Evolutionary conservation across 2,329 filamentous ascomycete genomes (phyloP).

Genomic region (Pseudogymnoascus sp.): DNA sequence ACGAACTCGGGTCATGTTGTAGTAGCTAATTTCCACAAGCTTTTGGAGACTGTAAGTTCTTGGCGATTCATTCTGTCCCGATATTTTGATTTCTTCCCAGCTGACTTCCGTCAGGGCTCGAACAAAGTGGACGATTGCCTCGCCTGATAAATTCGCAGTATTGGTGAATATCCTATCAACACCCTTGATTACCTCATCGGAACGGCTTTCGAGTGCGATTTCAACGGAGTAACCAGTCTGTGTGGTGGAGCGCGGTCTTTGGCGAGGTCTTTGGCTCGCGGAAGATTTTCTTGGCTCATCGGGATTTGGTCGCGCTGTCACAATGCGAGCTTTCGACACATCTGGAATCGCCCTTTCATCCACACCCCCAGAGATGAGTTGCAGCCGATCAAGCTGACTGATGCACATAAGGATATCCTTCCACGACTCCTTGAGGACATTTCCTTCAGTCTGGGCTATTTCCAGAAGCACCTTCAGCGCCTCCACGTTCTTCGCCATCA

Average conservation of each 20-base stretch:
- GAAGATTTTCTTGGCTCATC: conserved; percentile 59
- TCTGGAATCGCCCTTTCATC: conserved; percentile 90
- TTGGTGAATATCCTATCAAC: conserved; percentile 97
- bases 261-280: conserved; percentile 43
- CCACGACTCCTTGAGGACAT: conserved; percentile 84
- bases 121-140: conserved; percentile 94
- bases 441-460: conserved; percentile 86
- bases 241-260: conserved; percentile 45
- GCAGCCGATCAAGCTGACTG: conserved; percentile 89
- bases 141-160: conserved; percentile 84
- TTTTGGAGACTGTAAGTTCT: conserved; percentile 97
- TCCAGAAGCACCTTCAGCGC: conserved; percentile 87
- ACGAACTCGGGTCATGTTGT: conserved; percentile 97
- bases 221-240: conserved; percentile 56
- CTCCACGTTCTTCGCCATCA: conserved; percentile 93
- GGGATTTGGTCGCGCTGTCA: conserved; percentile 49
- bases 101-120: conserved; percentile 88
- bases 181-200: conserved; percentile 83
- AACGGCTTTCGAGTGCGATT: conserved; percentile 85
- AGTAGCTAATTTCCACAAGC: conserved; percentile 96
- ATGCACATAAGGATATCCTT: conserved; percentile 92
- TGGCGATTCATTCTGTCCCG: conserved; percentile 89
- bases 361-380: conserved; percentile 89
- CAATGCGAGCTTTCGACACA: conserved; percentile 73
- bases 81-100: conserved; percentile 98